A percentile compares a stretch with the other conserved stretches of the same genome.
Evolutionary conservation across 768 basidiomycete species (phyloP).

Genomic region (Hericium rajendrae): DNA sequence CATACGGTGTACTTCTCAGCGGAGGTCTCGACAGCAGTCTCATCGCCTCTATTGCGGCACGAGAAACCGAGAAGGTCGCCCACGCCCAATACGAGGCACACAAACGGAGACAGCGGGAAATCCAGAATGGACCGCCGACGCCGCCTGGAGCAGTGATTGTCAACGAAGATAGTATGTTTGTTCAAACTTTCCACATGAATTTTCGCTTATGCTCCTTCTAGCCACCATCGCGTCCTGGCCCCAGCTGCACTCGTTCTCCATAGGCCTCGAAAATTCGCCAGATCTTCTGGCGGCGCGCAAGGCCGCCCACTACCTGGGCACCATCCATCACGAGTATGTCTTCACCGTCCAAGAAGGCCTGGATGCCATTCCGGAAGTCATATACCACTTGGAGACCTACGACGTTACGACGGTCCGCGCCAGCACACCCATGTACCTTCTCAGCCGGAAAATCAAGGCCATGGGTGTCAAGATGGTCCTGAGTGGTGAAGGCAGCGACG

Average conservation of each 20-base stretch:
- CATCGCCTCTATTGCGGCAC: constrained; percentile 89
- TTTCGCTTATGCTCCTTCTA: constrained; percentile 18
- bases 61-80: constrained; percentile 90
- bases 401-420: constrained; percentile 98
- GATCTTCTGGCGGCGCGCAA: constrained; percentile 91
- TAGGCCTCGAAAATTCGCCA: constrained; percentile 90
- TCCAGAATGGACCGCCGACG: constrained; percentile 46
- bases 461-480: constrained; percentile 99
- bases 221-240: constrained; percentile 85
- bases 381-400: constrained; percentile 96
- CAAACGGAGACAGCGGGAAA: constrained; percentile 46
- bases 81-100: constrained; percentile 68
- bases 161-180: constrained; percentile 43
- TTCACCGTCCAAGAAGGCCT: constrained; percentile 98
- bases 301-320: constrained; percentile 88
- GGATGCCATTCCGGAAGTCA: constrained; percentile 95
- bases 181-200: not conserved
- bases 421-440: constrained; percentile 96
- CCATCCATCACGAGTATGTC: constrained; percentile 93
- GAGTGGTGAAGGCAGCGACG: constrained; percentile 95
- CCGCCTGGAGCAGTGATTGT: constrained; percentile 34
- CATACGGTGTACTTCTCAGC: constrained; percentile 91
- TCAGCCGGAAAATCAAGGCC: constrained; percentile 97
- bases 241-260: constrained; percentile 93
- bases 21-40: constrained; percentile 94